phyloP scores from a whole-genome alignment of 345 rosid genomes.

The Eucalyptus sp. region DNA sequence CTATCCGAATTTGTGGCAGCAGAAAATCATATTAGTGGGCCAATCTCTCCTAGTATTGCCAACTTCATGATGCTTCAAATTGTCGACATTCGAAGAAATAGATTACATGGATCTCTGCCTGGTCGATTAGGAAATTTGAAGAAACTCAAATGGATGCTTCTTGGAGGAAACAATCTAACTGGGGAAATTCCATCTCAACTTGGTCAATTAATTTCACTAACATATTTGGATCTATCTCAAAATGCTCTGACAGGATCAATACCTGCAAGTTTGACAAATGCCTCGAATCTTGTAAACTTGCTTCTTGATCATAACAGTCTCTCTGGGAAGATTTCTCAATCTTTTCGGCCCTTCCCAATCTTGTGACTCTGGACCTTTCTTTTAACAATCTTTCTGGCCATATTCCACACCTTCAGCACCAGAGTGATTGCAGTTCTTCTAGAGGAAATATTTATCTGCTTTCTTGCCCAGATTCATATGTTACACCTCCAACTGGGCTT shows the following conservation, averaged over 20 bases:
- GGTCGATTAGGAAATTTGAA: slow-evolving; percentile 23
- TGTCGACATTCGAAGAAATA: slow-evolving; percentile 34
- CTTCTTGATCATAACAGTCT: slow-evolving; percentile 35
- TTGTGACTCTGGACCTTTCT: slow-evolving; percentile 29
- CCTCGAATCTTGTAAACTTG: slow-evolving; percentile 23
- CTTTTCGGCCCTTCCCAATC: slow-evolving; percentile 24
- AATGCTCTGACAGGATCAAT: slow-evolving; percentile 38
- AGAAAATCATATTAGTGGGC: slow-evolving; percentile 28
- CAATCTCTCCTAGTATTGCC: slow-evolving; percentile 17
- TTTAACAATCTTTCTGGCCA: slow-evolving; percentile 44
- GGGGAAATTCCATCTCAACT: slow-evolving; percentile 39
- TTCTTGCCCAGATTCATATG: slow-evolving; percentile 11
- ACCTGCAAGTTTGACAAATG: slow-evolving; percentile 28
- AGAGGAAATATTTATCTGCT: slow-evolving; percentile 18
- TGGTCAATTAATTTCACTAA: slow-evolving; percentile 25
- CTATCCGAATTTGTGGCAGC: slow-evolving; percentile 34
- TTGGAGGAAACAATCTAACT: slow-evolving; percentile 28
- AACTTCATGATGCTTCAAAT: slow-evolving; percentile 26
- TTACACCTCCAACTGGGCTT: neutral
- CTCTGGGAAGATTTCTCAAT: slow-evolving; percentile 38
- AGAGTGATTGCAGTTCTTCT: slow-evolving; percentile 19
- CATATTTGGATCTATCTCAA: slow-evolving; percentile 42
- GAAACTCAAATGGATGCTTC: slow-evolving; percentile 18
- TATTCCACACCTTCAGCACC: slow-evolving; percentile 24
- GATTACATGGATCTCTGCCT: slow-evolving; percentile 29